Conservation (phyloP, 345 rosid genomes). For the Aquilaria malaccensis region DNA sequence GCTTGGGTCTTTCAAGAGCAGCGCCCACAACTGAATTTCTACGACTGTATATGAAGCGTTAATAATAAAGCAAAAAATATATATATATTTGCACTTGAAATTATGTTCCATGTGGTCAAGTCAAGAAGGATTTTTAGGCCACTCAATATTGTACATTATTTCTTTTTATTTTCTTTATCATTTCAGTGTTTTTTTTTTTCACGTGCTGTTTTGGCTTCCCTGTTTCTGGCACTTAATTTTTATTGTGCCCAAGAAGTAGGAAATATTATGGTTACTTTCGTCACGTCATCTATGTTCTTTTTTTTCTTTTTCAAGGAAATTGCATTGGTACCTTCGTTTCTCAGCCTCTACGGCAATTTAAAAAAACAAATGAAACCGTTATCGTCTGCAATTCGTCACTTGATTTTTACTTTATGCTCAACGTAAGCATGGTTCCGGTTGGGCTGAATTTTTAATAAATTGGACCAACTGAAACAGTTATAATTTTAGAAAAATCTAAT, state of each 20-base stretch:
- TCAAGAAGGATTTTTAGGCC: neutral
- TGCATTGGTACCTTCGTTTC: too few relatives aligned
- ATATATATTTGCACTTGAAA: neutral
- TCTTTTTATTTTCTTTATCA: neutral
- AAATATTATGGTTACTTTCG: too few relatives aligned
- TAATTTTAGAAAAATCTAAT: too few relatives aligned
- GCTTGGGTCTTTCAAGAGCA: slow-evolving; percentile 54
- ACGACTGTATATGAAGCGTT: neutral
- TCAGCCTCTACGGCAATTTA: neutral
- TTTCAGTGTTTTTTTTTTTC: too few relatives aligned
- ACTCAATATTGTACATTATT: slow-evolving; percentile 14
- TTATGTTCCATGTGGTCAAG: neutral
- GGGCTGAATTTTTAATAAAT: too few relatives aligned
- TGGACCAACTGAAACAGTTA: too few relatives aligned
- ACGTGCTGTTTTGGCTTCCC: neutral
- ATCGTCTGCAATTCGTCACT: too few relatives aligned
- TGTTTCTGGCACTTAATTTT: slow-evolving; percentile 12
- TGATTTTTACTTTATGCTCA: too few relatives aligned
- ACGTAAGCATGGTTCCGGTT: too few relatives aligned
- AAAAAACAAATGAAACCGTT: too few relatives aligned
- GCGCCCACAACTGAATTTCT: slow-evolving; percentile 21
- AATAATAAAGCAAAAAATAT: slow-evolving; percentile 1
- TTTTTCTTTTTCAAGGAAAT: neutral
- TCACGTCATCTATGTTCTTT: slow-evolving; percentile 6
- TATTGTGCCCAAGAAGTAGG: slow-evolving; percentile 2